phyloP scores from a whole-genome alignment of 441 rosid species.

The Jatropha podagrica region DNA sequence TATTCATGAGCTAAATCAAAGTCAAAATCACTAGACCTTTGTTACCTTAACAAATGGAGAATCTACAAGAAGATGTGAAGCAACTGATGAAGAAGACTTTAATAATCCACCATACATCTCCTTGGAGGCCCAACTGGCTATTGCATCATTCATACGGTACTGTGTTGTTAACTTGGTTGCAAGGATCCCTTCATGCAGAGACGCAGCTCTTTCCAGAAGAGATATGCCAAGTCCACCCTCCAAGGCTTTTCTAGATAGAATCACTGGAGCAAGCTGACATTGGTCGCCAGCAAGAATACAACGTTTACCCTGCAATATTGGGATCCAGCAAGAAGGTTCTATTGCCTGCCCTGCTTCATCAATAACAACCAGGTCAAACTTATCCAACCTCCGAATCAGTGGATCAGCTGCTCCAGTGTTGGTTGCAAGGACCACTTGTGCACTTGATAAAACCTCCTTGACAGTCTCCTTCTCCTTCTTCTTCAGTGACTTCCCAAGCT shows the following conservation, averaged over 20 bases:
- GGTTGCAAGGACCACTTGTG: conserved; percentile 92
- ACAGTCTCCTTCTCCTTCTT: conserved; percentile 93
- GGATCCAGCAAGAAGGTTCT: conserved; percentile 97
- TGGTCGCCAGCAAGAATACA: conserved; percentile 93
- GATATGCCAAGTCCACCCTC: conserved; percentile 95
- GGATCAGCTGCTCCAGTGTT: conserved; percentile 98
- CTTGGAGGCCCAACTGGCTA: conserved; percentile 97
- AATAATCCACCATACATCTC: conserved; percentile 92
- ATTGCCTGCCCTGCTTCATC: conserved; percentile 99
- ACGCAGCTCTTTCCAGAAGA: conserved; percentile 76
- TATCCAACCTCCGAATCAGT: conserved; percentile 63
- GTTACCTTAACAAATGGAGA: conserved; percentile 89
- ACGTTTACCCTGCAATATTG: conserved; percentile 86
- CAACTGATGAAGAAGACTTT: conserved; percentile 65
- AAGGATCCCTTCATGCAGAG: conserved; percentile 72
- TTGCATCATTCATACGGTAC: conserved; percentile 94
- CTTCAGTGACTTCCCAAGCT: conserved; percentile 77
- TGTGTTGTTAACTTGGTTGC: conserved; percentile 69
- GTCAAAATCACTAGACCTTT: not conserved
- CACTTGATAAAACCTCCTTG: conserved; percentile 70
- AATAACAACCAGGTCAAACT: conserved; percentile 87
- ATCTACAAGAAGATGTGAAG: conserved; percentile 87
- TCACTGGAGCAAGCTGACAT: conserved; percentile 93
- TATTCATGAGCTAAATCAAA: not conserved
- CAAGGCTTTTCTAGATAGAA: conserved; percentile 83